Evolutionary conservation across 495 filamentous ascomycete genomes (phyloP), one percentile per base, ranked within the genome.

Genomic region (Coniosporium apollinis): DNA sequence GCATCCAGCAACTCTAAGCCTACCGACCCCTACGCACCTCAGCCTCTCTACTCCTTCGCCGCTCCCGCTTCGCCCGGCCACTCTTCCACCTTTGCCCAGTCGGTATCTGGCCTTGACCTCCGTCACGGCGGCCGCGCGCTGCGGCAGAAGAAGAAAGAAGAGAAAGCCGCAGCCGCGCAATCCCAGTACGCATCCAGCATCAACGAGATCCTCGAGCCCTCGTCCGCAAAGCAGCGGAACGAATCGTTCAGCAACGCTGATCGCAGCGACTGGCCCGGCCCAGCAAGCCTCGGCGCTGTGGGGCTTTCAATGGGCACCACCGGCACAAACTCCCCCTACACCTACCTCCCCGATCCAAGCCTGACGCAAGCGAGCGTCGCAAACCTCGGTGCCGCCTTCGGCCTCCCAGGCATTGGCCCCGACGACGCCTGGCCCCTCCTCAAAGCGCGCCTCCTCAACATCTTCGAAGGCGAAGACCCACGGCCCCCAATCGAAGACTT

Each of bases 401-500:
- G 82, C 0, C 58, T 92, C 16, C 70, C 80, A 40, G 83, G 82
- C 44, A 77, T 94, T 73, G 72, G 70, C 4, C 64, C 78, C 1
- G 89, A 99, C 44, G 85, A 94, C 51, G 87, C 85, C 5, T 99
- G 91, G 91, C 82, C 86, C 17, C 80, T 83, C 38, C 57, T 99
- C n/a, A 89, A 87, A 45, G 76, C 79, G 0, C 84, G 83, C 41
- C 51, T 96, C n/a, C 64, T 96, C 8, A 72, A 82, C 30, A 75
- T 94, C 10, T 99, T 99, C 48, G 82, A 94, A 44, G 86, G 82
- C 7, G 91, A 94, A 46, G 81, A 93, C 42, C 65, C 94, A 4
- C 69, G 82, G 10, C 67, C 86, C 29, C 84, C 87, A 0, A 79
- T 99, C 13, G 91, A 99, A 51, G 91, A 96, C 47, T 70, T 96